Percentiles rank a stretch among this genome's conserved stretches.
phyloP scores from a whole-genome alignment of 2,329 filamentous ascomycete genomes.

The Dendrostoma leiphaemia region DNA sequence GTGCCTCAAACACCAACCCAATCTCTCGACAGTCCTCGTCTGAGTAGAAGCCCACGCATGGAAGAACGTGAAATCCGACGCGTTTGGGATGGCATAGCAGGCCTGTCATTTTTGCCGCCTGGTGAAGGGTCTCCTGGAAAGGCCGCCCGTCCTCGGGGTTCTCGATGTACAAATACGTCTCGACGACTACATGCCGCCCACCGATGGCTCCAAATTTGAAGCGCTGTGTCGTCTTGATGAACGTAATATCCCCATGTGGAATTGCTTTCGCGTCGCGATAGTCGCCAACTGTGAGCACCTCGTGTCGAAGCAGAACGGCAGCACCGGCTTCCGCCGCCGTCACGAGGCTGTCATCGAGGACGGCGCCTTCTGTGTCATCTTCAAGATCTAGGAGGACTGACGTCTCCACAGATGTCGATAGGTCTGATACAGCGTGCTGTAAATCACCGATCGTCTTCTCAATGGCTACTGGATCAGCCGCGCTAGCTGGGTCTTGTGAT shows the following conservation, averaged over 20 bases:
- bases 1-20: neutral
- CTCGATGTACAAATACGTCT: neutral
- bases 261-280: neutral
- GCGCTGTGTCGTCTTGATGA: neutral
- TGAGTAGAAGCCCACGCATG: neutral
- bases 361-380: neutral
- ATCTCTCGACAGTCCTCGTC: neutral
- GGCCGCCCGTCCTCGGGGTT: neutral
- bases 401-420: neutral
- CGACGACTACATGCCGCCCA: neutral
- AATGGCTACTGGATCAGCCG: neutral
- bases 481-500: neutral
- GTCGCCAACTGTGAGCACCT: neutral
- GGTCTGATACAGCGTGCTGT: neutral
- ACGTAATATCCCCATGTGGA: neutral
- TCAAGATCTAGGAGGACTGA: neutral
- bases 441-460: neutral
- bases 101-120: neutral
- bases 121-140: neutral
- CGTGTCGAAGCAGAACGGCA: neutral
- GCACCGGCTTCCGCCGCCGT: neutral
- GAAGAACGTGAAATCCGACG: neutral
- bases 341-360: neutral
- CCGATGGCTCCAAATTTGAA: neutral
- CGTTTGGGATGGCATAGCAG: neutral